phyloP scores from a whole-genome alignment of 345 rosid genomes.

The Physaria fendleri region DNA sequence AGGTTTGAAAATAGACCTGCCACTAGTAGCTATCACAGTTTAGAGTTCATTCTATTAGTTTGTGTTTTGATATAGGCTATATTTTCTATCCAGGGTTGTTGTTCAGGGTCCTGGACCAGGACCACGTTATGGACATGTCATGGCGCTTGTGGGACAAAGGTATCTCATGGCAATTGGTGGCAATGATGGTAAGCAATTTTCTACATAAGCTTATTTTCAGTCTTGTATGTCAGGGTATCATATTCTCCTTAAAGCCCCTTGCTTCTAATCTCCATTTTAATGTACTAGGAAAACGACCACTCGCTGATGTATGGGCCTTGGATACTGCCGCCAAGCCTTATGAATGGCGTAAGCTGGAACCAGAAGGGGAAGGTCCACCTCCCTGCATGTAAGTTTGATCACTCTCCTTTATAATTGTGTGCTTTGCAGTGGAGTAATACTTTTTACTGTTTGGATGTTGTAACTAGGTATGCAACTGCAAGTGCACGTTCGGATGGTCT shows the following conservation, averaged over 20 bases:
- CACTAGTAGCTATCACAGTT: not conserved
- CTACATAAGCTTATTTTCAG: not conserved
- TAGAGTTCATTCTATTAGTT: not conserved
- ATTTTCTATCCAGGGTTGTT: conserved; percentile 57
- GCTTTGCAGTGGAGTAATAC: conserved; percentile 12
- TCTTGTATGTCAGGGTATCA: not conserved
- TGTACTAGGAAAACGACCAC: conserved; percentile 74
- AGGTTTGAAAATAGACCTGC: conserved; percentile 37
- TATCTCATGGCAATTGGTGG: conserved; percentile 97
- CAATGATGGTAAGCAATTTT: conserved; percentile 63
- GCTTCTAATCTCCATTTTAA: conserved; percentile 7
- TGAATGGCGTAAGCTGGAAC: conserved; percentile 95
- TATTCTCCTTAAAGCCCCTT: not conserved
- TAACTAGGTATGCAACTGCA: conserved; percentile 88
- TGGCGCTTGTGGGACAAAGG: conserved; percentile 95
- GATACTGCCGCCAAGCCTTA: conserved; percentile 98
- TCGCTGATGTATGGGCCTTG: conserved; percentile 95
- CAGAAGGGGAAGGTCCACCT: conserved; percentile 97
- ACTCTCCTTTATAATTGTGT: conserved; percentile 8
- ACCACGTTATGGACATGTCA: conserved; percentile 92
- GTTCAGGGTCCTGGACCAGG: conserved; percentile 98
- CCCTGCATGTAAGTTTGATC: conserved; percentile 70
- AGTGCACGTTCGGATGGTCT: conserved; percentile 97
- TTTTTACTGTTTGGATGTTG: not conserved
- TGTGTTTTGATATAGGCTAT: conserved; percentile 22